Evolutionary conservation across 371 early-diverging fungal genomes (phyloP), one percentile per base, ranked within the genome.

Genomic region (Haplosporangium sp.): DNA sequence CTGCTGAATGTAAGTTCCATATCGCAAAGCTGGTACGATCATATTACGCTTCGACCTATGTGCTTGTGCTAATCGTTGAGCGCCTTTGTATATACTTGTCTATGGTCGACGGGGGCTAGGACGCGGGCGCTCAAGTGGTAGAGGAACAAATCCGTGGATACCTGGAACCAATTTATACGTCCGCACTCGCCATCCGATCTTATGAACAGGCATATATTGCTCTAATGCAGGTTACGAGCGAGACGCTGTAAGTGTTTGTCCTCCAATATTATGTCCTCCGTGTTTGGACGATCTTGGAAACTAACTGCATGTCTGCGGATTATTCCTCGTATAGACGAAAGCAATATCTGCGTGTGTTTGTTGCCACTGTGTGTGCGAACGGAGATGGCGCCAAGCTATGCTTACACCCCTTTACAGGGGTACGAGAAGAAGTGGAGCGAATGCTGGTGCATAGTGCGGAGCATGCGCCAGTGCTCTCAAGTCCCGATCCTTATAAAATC

Each of bases 381-480:
- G 70, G 70, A 4, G 62, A 75, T 59, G 76, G 76, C 6, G 64
- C 70, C 6, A 69, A 75, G 55, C 61, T 75, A 8, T 36, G 59
- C 3, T 37, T 75, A 12, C 70, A 69, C 59, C 45, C 76, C 3
- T 75, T 75, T 46, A 52, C 57, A 5, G 76, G 59, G 0, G 20
- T 75, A 3, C 59, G 65, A n/a, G 76, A 75, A 10, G 69, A 75
- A 38, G 76, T 75, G 3, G 79, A 77, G 65, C 67, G 64, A 2
- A 46, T 60, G 56, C 42, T 77, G 45, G n/a, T 29, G 20, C 54
- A 10, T 9, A 53, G 21, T 5, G 79, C 79, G 4, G 72, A 64
- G 21, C 63, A 71, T 21, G 45, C 41, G n/a, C 43, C 67, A 1
- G 55, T 72, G 1, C 65, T 77, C 45, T 59, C 68, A 0, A 50